Conservation (phyloP, 768 basidiomycete genomes). For the Rhodotorula kratochvilovae region DNA sequence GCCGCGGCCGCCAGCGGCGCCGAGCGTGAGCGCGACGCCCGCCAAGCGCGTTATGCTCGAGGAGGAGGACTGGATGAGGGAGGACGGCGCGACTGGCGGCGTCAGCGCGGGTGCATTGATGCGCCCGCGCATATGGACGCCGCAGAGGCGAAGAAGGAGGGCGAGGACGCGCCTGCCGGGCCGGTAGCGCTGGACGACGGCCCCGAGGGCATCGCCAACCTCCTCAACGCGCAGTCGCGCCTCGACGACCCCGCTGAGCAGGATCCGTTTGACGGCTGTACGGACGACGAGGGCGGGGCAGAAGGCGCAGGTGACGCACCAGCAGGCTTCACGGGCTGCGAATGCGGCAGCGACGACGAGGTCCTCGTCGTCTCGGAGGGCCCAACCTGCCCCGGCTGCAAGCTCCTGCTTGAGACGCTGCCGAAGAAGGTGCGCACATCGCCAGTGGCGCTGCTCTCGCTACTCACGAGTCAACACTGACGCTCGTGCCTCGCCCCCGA, state of each 20-base stretch:
- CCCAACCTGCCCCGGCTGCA: background rate
- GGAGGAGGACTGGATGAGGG: conserved; percentile 29
- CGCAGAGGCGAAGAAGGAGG: background rate
- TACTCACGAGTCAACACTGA: background rate
- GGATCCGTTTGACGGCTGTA: conserved; percentile 4
- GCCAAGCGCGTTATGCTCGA: conserved; percentile 15
- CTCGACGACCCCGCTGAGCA: background rate
- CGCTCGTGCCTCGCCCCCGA: no score
- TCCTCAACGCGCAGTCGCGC: background rate
- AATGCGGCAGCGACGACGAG: conserved; percentile 4
- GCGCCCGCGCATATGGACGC: background rate
- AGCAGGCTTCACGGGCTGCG: background rate
- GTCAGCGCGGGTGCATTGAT: no score
- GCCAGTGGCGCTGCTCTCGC: background rate
- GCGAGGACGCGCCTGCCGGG: no score
- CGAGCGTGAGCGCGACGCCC: background rate
- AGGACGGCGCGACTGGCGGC: background rate
- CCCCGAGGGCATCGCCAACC: background rate
- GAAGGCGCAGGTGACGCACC: background rate
- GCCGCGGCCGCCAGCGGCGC: background rate
- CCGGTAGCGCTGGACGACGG: background rate
- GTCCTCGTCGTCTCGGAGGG: background rate
- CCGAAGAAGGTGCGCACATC: background rate
- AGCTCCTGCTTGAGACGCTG: background rate
- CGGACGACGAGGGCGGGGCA: background rate